phyloP scores from a whole-genome alignment of 495 filamentous ascomycete genomes.

The Podospora pseudocomata region DNA sequence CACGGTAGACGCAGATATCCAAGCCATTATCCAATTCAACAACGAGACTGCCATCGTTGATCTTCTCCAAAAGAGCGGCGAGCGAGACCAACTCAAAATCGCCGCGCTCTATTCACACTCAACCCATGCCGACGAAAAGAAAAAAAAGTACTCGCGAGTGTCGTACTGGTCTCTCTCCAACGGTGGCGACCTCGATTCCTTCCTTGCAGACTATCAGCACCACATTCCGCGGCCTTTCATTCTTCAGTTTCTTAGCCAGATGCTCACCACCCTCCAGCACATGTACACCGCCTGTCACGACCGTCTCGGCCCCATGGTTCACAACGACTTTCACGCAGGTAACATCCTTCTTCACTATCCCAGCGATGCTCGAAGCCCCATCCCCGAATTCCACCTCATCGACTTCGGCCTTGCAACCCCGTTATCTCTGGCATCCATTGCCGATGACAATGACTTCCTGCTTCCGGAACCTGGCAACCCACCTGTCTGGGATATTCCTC shows the following conservation, averaged over 20 bases:
- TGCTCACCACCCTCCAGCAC: conserved; percentile 10
- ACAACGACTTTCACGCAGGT: not conserved
- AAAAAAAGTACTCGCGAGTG: not conserved
- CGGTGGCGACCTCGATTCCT: conserved; percentile 6
- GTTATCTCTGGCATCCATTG: not conserved
- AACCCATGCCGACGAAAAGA: not conserved
- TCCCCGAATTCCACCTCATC: conserved; percentile 3
- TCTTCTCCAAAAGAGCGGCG: not conserved
- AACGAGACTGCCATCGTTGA: not conserved
- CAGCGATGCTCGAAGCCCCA: not conserved
- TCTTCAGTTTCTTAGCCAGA: conserved; percentile 5
- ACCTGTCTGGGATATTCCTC: not conserved
- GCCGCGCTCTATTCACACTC: not conserved
- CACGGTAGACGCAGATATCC: not conserved
- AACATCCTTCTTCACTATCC: conserved; percentile 8
- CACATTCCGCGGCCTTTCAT: conserved; percentile 5
- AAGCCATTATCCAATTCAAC: not conserved
- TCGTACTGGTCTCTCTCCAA: conserved; percentile 14
- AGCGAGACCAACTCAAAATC: not conserved
- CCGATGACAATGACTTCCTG: not conserved
- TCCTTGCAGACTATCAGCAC: not conserved
- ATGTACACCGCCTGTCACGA: conserved; percentile 2
- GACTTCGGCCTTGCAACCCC: conserved; percentile 9
- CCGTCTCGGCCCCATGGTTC: not conserved
- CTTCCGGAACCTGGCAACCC: not conserved